Evolutionary conservation across 306 rosid species (phyloP), one percentile per base, ranked within the genome.

Genomic region (Lathyrus aphaca): DNA sequence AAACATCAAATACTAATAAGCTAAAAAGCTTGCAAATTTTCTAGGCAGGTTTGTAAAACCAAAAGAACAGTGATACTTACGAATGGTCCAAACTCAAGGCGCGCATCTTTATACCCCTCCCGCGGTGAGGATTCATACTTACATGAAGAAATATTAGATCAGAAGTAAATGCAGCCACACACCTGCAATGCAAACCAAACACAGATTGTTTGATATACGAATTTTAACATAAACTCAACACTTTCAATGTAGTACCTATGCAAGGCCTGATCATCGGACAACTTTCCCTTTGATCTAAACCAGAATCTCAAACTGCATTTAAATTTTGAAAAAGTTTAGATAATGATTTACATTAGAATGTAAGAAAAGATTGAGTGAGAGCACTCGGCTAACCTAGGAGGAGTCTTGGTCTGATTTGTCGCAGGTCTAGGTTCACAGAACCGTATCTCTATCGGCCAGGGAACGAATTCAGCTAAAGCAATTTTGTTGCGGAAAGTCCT

Each of bases 371-470:
- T 61, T 76, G 66, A 32, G 40, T 51, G 48, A 72, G 71, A 48
- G 69, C 71, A 58, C 42, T 63, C 23, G 37, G 71, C 83, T 46
- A 81, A 94, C 98, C 96, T 87, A 48, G 98, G 92, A 73, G 95
- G 88, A 80, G 95, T 72, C 54, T 90, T 90, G 55, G 96, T 94
- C 86, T 85, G 90, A 80, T 75, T 90, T 19, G 98, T 90, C 12
- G 84, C 74, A 54, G 76, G 69, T 51, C 37, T 84, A 18, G 97
- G 98, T 75, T 88, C 98, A 82, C 97, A 90, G 81, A 90, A 94
- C 37, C 97, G 89, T 79, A 94, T 85, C 81, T 94, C 98, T 39
- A 94, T 90, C 35, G 98, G 98, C 98, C 97, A 94, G 17, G 97
- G 97, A 74, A 82, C 71, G 74, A 85, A 88, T n/a, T 81, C 45